These are phyloP conservation scores for Metarhizium robertsii DNA, from an alignment of 2,329 filamentous ascomycete genomes.

Conservation along the genomic window DNA sequence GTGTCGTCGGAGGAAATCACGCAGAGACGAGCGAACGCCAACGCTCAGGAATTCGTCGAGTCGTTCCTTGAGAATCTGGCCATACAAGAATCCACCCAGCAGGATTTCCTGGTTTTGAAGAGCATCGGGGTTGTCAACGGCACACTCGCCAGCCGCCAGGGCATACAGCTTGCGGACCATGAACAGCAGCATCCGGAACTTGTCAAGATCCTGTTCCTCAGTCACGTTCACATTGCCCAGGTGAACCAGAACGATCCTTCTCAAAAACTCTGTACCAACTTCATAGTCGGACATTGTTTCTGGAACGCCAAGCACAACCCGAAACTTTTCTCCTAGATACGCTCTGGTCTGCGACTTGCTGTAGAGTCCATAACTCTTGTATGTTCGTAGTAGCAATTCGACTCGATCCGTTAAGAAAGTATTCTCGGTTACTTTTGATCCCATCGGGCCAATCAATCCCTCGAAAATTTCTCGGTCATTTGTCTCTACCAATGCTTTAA, in stretches of 20 bases:
- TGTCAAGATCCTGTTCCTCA: conserved; percentile 76
- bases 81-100: conserved; percentile 86
- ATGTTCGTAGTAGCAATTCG: conserved; percentile 83
- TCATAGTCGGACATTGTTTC: conserved; percentile 81
- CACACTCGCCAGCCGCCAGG: conserved; percentile 83
- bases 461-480: conserved; percentile 96
- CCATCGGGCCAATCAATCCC: conserved; percentile 70
- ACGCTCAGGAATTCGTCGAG: conserved; percentile 76
- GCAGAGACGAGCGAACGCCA: conserved; percentile 39
- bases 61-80: conserved; percentile 90
- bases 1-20: conserved; percentile 47
- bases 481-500: conserved; percentile 91
- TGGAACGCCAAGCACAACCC: conserved; percentile 74
- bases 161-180: conserved; percentile 96
- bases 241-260: conserved; percentile 85
- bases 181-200: conserved; percentile 88
- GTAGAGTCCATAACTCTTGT: conserved; percentile 83
- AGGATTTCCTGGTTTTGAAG: conserved; percentile 94
- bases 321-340: conserved; percentile 85
- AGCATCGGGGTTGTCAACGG: conserved; percentile 91
- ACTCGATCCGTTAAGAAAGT: conserved; percentile 94
- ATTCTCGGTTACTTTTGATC: conserved; percentile 70
- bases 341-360: conserved; percentile 72
- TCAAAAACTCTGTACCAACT: conserved; percentile 82
- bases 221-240: conserved; percentile 79